A percentile compares a stretch with the other conserved stretches of the same genome.
Conservation (phyloP, 257 asterid species). For the Prunella vulgaris region DNA sequence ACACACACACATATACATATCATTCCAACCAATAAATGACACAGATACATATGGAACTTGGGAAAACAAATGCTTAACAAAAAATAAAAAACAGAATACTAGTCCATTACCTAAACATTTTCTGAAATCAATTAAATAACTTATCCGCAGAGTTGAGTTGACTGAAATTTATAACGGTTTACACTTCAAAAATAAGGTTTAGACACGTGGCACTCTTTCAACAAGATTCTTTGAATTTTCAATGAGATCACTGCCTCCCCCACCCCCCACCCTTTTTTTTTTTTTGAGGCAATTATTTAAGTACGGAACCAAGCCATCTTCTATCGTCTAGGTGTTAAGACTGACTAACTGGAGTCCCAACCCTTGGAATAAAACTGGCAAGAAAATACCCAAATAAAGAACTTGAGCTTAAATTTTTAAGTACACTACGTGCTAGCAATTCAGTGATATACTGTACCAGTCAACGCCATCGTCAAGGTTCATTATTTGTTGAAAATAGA, state of each 20-base stretch:
- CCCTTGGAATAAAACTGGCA: neutral
- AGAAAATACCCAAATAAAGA: constrained; percentile 2
- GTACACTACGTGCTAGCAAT: constrained; percentile 1
- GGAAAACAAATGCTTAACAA: constrained; percentile 1
- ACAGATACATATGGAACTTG: neutral
- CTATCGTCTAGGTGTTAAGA: neutral
- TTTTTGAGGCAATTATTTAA: too few species aligned
- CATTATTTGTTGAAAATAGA: neutral
- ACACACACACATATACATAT: neutral
- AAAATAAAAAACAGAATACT: neutral
- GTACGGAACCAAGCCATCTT: too few species aligned
- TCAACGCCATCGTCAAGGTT: constrained; percentile 11
- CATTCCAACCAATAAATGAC: constrained; percentile 5
- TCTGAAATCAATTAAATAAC: constrained; percentile 11
- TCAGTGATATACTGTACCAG: neutral
- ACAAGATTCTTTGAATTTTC: neutral
- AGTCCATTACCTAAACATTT: neutral
- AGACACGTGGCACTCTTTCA: neutral
- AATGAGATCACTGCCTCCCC: neutral
- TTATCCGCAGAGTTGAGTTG: constrained; percentile 4
- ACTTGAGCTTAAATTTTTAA: neutral
- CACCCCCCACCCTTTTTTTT: too few species aligned
- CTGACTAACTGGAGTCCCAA: constrained; percentile 1
- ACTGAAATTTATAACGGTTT: neutral
- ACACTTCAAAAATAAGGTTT: neutral